These are phyloP conservation scores for Crithidia thermophila DNA, from an alignment of 208 protist species.

Conservation along the genomic window DNA sequence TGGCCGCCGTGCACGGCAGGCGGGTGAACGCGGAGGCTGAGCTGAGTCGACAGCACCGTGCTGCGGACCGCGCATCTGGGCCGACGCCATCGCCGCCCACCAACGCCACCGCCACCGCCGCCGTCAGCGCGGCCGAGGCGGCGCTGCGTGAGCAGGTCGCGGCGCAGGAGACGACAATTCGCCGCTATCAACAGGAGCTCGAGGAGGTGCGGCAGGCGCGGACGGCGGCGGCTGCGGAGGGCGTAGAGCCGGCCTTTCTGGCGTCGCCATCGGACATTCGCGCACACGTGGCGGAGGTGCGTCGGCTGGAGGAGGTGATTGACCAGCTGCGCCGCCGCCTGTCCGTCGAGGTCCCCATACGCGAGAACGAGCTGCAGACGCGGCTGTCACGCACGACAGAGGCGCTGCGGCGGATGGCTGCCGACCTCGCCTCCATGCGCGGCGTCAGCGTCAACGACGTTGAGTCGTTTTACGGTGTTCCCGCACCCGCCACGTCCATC, in stretches of 20 bases:
- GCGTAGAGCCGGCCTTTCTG: constrained; percentile 17
- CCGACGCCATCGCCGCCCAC: background rate
- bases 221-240: background rate
- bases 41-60: constrained; percentile 16
- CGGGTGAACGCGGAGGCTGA: constrained; percentile 23
- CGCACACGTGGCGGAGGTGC: constrained; percentile 45
- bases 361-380: constrained; percentile 47
- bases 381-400: constrained; percentile 26
- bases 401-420: constrained; percentile 41
- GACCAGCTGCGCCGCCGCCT: constrained; percentile 67
- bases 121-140: constrained; percentile 16
- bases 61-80: too few relatives aligned
- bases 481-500: too few relatives aligned
- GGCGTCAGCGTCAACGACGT: constrained; percentile 29
- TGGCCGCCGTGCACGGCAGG: constrained; percentile 22
- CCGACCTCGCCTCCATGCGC: constrained; percentile 47
- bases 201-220: constrained; percentile 28
- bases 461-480: constrained; percentile 28
- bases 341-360: constrained; percentile 43
- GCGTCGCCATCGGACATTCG: constrained; percentile 30
- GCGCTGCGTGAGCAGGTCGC: constrained; percentile 40
- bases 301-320: constrained; percentile 59
- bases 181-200: constrained; percentile 45
- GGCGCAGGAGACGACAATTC: constrained; percentile 34
- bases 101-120: too few relatives aligned